Base-by-base conservation (phyloP, 306 rosid species). In the Gleditsia sinensis region DNA sequence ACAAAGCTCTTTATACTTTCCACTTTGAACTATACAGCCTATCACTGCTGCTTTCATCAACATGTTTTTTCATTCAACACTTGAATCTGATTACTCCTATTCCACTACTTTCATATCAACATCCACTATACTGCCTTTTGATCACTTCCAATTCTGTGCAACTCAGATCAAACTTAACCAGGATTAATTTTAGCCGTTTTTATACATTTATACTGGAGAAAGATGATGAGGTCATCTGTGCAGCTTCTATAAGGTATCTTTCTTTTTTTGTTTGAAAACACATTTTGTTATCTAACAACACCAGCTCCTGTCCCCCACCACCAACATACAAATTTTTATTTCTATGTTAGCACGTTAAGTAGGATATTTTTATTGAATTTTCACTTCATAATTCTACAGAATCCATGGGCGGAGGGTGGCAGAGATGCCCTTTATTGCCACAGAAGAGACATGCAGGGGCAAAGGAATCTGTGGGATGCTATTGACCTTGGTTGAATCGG, bases 201-300 rank as follows among this genome's bases (percentile, higher is more conserved):
- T 53, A 74, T 42, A 77, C 83, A n/a, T 81, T 81, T 30, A 36
- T 80, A 32, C 32, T 86, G 36, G 83, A 86, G 79, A 66, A 77
- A 74, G 68, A 61, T 49, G 83, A 86, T 11, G 81, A 71, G 36
- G 33, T 83, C 9, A 3, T 86, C 24, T 58, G 53, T 9, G 81
- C 78, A n/a, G 82, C 92, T 67, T 34, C 54, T 69, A 3, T 88
- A 7, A 84, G 87, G 89, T 82, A 76, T n/a, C 3, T 61, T 21
- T 43, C 33, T 5, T 46, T 30, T 51, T 63, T 39, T 34, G 5
- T 10, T 20, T 6, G 25, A 17, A 24, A 16, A 69, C 62, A n/a
- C 21, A n/a, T n/a, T 28, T 30, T 43, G 28, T 70, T 24, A n/a
- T 61, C 33, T 1, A 24, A 48, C 21, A 34, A 33, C 16, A 7